Percentiles rank a stretch among this genome's conserved stretches.
Conservation (phyloP, 2,329 filamentous ascomycete genomes). For the Fusarium armeniacum region DNA sequence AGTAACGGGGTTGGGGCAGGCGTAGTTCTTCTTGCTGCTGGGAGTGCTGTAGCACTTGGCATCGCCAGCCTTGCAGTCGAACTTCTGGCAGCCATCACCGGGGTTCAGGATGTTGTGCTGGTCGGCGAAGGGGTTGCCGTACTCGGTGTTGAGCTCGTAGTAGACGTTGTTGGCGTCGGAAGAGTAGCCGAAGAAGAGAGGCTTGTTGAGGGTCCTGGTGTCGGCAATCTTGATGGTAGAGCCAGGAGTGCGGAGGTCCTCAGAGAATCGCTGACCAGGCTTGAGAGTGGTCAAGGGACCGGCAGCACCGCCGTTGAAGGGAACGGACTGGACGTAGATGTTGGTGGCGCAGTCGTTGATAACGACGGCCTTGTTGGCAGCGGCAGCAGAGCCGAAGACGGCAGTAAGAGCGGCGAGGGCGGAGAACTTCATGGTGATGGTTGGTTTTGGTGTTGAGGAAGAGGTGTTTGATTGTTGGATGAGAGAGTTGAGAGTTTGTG, state of each 20-base stretch:
- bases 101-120: slow-evolving; percentile 56
- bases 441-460: neutral
- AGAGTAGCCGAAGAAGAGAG: slow-evolving; percentile 61
- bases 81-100: slow-evolving; percentile 56
- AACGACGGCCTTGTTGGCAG: slow-evolving; percentile 56
- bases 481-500: neutral
- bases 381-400: slow-evolving; percentile 49
- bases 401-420: slow-evolving; percentile 49
- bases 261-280: slow-evolving; percentile 54
- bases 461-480: neutral
- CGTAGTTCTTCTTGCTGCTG: slow-evolving; percentile 56
- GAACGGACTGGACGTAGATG: slow-evolving; percentile 58
- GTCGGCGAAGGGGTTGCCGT: slow-evolving; percentile 58
- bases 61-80: slow-evolving; percentile 58
- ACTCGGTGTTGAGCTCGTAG: slow-evolving; percentile 58
- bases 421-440: slow-evolving; percentile 52
- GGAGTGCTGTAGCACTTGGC: slow-evolving; percentile 59
- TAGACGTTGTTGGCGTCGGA: slow-evolving; percentile 57
- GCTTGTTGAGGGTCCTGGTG: slow-evolving; percentile 55
- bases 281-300: slow-evolving; percentile 55
- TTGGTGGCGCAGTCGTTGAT: slow-evolving; percentile 53
- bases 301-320: slow-evolving; percentile 51
- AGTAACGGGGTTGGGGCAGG: slow-evolving; percentile 58
- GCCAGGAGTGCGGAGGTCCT: slow-evolving; percentile 54
- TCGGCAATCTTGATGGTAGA: slow-evolving; percentile 60